Conservation (phyloP, 2,329 filamentous ascomycete species). For the Fonsecaea nubica region DNA sequence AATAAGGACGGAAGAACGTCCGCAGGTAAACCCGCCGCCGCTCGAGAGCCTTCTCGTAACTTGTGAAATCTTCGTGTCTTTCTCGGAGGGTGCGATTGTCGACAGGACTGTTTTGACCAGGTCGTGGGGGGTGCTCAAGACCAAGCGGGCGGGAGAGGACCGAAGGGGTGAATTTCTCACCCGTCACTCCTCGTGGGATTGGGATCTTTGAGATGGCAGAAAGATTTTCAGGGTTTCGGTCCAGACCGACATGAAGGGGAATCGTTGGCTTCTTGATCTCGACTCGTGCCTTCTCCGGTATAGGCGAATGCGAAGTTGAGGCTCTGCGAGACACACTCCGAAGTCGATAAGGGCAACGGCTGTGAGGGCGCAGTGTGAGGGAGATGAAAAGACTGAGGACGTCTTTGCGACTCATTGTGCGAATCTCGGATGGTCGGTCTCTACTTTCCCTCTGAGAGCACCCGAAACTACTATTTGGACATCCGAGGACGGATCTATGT, state of each 20-base stretch:
- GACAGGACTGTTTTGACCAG: constrained; percentile 81
- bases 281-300: constrained; percentile 11
- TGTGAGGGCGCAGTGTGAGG: constrained; percentile 37
- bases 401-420: constrained; percentile 30
- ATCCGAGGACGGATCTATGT: background rate
- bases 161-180: constrained; percentile 58
- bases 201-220: constrained; percentile 40
- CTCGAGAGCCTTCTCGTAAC: constrained; percentile 83
- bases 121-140: constrained; percentile 72
- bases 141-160: constrained; percentile 78
- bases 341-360: constrained; percentile 28
- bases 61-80: constrained; percentile 77
- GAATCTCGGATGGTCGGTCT: background rate
- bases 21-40: constrained; percentile 78
- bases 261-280: constrained; percentile 24
- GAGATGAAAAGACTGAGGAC: constrained; percentile 32
- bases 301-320: constrained; percentile 25
- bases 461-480: background rate
- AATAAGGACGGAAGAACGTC: constrained; percentile 86
- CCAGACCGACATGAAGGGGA: constrained; percentile 38
- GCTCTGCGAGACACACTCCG: constrained; percentile 24
- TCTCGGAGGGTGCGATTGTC: constrained; percentile 72
- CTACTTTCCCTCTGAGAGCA: background rate
- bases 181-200: constrained; percentile 42
- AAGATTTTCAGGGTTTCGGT: constrained; percentile 35